Percentiles rank a stretch among this genome's conserved stretches.
phyloP scores from a whole-genome alignment of 2,329 filamentous ascomycete species.

The Fusarium paranaense region DNA sequence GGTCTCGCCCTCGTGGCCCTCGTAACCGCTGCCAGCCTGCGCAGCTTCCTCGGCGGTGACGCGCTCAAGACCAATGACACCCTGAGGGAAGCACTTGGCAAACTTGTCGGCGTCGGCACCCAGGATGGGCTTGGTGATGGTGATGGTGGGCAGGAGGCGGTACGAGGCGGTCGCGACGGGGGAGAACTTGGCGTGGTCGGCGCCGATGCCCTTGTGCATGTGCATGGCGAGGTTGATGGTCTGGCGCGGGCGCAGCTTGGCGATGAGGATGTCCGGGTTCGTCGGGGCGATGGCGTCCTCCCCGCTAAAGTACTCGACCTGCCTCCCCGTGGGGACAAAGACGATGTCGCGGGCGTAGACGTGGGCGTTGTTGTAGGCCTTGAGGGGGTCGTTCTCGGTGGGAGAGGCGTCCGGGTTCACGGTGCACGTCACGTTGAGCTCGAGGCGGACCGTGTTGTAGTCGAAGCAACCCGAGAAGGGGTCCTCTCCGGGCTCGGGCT shows the following conservation, averaged over 20 bases:
- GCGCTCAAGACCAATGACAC: constrained; percentile 84
- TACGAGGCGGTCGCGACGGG: constrained; percentile 96
- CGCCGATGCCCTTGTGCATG: constrained; percentile 93
- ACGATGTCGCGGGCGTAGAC: constrained; percentile 83
- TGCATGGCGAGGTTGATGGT: constrained; percentile 88
- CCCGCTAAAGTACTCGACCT: constrained; percentile 76
- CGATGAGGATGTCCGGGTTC: constrained; percentile 93
- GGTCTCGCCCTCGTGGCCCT: constrained; percentile 80
- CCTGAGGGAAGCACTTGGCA: constrained; percentile 85
- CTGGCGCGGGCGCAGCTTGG: constrained; percentile 93
- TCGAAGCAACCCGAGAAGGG: constrained; percentile 73
- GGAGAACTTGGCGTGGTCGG: constrained; percentile 97
- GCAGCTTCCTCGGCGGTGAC: constrained; percentile 76
- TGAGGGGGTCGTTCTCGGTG: constrained; percentile 82
- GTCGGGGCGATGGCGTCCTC: constrained; percentile 77
- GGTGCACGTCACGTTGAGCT: constrained; percentile 82
- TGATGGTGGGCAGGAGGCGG: constrained; percentile 88
- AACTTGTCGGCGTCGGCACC: constrained; percentile 92
- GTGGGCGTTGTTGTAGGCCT: constrained; percentile 87
- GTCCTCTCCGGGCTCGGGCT: constrained; percentile 72
- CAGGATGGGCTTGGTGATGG: constrained; percentile 84
- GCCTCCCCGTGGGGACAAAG: constrained; percentile 81
- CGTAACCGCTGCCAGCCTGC: constrained; percentile 71
- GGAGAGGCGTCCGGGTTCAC: constrained; percentile 78
- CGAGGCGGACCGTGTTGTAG: constrained; percentile 87